phyloP scores from a whole-genome alignment of 805 yeast species.

The Starmerella gropengiesseri region DNA sequence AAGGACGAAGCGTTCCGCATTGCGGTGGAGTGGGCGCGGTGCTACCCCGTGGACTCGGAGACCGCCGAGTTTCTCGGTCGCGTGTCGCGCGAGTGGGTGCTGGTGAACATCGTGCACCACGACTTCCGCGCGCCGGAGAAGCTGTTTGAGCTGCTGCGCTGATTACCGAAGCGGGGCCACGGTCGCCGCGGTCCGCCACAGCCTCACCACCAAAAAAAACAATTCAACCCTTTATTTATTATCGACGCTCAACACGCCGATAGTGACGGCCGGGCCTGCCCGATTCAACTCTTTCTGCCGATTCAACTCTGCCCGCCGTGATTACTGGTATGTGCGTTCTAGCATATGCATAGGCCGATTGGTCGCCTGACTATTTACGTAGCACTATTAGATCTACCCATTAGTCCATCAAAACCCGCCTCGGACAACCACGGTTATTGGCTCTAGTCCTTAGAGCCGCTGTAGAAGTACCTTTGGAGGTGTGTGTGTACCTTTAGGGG shows the following conservation, averaged over 20 bases:
- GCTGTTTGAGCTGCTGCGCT: slow-evolving; percentile 11
- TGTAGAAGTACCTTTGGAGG: too few species aligned
- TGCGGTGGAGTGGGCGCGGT: slow-evolving; percentile 60
- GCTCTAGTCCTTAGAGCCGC: too few species aligned
- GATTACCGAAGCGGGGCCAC: too few species aligned
- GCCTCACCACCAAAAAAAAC: background rate
- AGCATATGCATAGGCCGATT: slow-evolving; percentile 9
- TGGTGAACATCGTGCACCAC: slow-evolving; percentile 85
- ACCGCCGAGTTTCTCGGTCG: slow-evolving; percentile 37
- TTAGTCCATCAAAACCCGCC: too few species aligned
- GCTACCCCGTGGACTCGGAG: slow-evolving; percentile 26
- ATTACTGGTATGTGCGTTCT: slow-evolving; percentile 6
- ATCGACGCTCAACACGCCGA: slow-evolving; percentile 10
- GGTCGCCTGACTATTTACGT: too few species aligned
- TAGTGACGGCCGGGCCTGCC: slow-evolving; percentile 4
- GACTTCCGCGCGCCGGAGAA: slow-evolving; percentile 39
- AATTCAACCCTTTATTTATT: slow-evolving; percentile 3
- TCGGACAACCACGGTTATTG: too few species aligned
- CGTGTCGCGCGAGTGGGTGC: slow-evolving; percentile 49
- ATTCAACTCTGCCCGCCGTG: slow-evolving; percentile 10
- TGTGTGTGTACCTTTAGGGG: too few species aligned
- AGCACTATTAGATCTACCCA: too few species aligned
- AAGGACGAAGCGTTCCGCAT: slow-evolving; percentile 87
- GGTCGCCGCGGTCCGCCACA: too few species aligned
- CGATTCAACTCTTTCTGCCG: slow-evolving; percentile 8